phyloP scores from a whole-genome alignment of 2,329 filamentous ascomycete genomes.

The Penicillium crustosum region DNA sequence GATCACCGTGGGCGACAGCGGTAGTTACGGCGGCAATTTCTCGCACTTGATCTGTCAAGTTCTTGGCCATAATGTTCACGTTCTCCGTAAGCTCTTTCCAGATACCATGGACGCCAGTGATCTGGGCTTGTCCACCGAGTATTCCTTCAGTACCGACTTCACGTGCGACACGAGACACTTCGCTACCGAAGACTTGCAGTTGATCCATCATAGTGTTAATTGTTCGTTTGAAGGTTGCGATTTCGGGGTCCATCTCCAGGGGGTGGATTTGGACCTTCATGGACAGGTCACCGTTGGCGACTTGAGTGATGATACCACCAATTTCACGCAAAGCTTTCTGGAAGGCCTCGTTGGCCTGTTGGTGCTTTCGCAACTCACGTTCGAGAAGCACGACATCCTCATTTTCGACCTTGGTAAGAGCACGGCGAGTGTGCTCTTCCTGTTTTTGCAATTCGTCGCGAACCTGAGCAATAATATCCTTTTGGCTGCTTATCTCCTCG shows the following conservation, averaged over 20 bases:
- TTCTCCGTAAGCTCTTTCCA: constrained; percentile 97
- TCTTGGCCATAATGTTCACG: constrained; percentile 81
- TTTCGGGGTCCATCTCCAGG: constrained; percentile 96
- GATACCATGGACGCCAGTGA: constrained; percentile 90
- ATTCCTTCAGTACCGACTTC: constrained; percentile 96
- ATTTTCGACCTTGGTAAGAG: constrained; percentile 78
- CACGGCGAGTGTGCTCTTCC: constrained; percentile 78
- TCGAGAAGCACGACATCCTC: constrained; percentile 87
- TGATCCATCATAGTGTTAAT: constrained; percentile 99
- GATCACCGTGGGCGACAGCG: constrained; percentile 76
- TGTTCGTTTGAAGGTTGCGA: constrained; percentile 94
- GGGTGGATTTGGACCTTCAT: constrained; percentile 96
- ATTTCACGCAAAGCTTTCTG: constrained; percentile 96
- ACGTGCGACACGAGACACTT: constrained; percentile 89
- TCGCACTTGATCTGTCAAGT: constrained; percentile 78
- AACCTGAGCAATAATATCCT: constrained; percentile 79
- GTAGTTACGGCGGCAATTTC: constrained; percentile 84
- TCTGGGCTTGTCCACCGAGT: constrained; percentile 88
- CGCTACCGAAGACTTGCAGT: constrained; percentile 91
- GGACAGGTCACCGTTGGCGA: constrained; percentile 90
- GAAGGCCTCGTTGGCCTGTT: constrained; percentile 97
- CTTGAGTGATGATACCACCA: constrained; percentile 93
- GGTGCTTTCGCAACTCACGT: constrained; percentile 92
- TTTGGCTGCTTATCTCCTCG: constrained; percentile 84
- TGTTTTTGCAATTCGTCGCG: constrained; percentile 83